These are phyloP conservation scores for Zasmidium citrigriseum DNA, from an alignment of 2,329 filamentous ascomycete species.

Conservation along the genomic window DNA sequence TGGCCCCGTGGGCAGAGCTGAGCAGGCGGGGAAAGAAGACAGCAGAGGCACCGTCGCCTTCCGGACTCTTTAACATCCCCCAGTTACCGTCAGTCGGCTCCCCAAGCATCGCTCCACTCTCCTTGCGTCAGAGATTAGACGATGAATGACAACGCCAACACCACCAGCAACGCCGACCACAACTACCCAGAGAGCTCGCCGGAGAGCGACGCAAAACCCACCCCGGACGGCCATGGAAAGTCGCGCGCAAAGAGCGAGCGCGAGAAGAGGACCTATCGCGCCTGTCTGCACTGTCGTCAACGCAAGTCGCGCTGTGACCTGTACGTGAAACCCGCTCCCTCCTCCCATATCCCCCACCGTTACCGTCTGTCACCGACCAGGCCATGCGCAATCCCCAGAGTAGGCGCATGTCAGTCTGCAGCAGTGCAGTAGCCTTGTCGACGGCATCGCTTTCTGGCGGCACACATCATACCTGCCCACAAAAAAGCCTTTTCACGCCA, in stretches of 20 bases:
- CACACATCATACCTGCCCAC: not conserved
- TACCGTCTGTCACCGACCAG: conserved; percentile 6
- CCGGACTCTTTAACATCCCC: not conserved
- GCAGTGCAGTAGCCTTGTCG: not conserved
- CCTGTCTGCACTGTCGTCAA: conserved; percentile 36
- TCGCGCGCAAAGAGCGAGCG: conserved; percentile 20
- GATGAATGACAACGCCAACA: not conserved
- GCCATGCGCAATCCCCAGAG: not conserved
- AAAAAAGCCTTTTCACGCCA: not conserved
- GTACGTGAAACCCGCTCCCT: conserved; percentile 22
- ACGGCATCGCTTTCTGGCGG: conserved; percentile 4
- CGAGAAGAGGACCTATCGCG: conserved; percentile 36
- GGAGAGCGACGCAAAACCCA: not conserved
- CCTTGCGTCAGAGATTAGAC: not conserved
- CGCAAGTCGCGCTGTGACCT: conserved; percentile 37
- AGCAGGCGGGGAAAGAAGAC: not conserved
- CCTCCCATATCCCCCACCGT: not conserved
- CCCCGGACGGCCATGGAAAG: not conserved
- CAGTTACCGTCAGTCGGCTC: conserved; percentile 22
- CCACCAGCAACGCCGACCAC: not conserved
- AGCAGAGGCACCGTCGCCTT: not conserved
- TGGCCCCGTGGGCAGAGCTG: not conserved
- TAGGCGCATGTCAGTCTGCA: not conserved
- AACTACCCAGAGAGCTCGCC: not conserved
- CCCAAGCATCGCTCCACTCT: conserved; percentile 7